phyloP scores from a whole-genome alignment of 2,329 filamentous ascomycete species.

The Penicillium sp. region DNA sequence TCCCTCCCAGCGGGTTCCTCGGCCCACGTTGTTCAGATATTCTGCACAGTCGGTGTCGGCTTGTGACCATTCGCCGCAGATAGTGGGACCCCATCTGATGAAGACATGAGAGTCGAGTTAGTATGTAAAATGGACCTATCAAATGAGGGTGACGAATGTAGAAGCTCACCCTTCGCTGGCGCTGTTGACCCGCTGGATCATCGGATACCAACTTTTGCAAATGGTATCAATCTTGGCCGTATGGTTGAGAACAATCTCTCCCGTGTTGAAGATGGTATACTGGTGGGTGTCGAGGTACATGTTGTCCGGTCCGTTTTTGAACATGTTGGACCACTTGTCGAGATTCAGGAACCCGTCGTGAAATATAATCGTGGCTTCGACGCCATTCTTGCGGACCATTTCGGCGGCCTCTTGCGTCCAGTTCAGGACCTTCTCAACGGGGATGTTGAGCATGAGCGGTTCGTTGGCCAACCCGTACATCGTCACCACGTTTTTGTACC shows the following conservation, averaged over 20 bases:
- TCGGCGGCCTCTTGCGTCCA: slow-evolving; percentile 74
- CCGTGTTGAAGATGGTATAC: slow-evolving; percentile 94
- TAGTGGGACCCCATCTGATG: slow-evolving; percentile 71
- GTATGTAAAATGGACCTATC: too few species aligned
- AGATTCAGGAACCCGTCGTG: slow-evolving; percentile 94
- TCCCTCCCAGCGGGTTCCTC: slow-evolving; percentile 87
- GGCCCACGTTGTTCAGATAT: slow-evolving; percentile 82
- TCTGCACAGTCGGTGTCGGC: slow-evolving; percentile 90
- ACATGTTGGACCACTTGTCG: slow-evolving; percentile 78
- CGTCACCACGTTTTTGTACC: slow-evolving; percentile 84
- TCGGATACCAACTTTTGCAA: slow-evolving; percentile 77
- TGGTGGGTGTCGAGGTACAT: slow-evolving; percentile 95
- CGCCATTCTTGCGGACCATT: slow-evolving; percentile 69
- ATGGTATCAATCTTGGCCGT: slow-evolving; percentile 79
- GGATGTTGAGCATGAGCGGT: slow-evolving; percentile 73
- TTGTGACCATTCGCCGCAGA: slow-evolving; percentile 96
- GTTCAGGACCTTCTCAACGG: slow-evolving; percentile 59
- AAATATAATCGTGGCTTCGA: slow-evolving; percentile 69
- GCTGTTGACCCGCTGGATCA: slow-evolving; percentile 67
- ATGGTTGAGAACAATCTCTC: slow-evolving; percentile 77
- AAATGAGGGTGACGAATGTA: too few species aligned
- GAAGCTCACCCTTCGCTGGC: slow-evolving; percentile 56
- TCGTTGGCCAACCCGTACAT: slow-evolving; percentile 96
- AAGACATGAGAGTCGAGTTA: slow-evolving; percentile 4
- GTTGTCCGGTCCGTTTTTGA: slow-evolving; percentile 60